These are phyloP conservation scores for Lagenaria siceraria DNA, from an alignment of 306 rosid genomes.

Conservation along the genomic window DNA sequence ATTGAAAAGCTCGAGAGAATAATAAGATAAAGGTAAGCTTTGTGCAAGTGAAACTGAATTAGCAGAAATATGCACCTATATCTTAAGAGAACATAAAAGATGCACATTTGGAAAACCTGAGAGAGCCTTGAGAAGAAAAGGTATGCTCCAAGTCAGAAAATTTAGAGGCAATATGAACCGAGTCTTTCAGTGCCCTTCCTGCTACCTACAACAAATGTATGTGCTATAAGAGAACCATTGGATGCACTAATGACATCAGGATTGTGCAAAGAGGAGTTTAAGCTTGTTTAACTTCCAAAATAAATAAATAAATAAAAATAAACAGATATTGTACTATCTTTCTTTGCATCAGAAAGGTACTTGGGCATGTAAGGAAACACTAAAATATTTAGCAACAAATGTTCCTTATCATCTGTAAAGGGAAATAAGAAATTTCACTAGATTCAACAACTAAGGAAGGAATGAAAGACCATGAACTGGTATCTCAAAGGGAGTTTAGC, in stretches of 20 bases:
- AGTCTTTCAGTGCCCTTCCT: slow-evolving; percentile 73
- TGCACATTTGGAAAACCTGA: slow-evolving; percentile 38
- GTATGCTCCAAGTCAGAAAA: slow-evolving; percentile 75
- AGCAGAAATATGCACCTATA: neutral
- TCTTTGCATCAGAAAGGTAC: neutral
- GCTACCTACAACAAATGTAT: slow-evolving; percentile 37
- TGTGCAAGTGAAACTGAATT: neutral
- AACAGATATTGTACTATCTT: neutral
- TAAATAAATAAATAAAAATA: no score
- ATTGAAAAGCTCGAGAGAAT: neutral
- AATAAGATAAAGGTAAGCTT: neutral
- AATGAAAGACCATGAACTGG: neutral
- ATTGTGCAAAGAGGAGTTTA: neutral
- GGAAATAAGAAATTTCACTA: neutral
- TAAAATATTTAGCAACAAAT: neutral
- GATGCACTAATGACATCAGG: neutral
- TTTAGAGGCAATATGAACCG: slow-evolving; percentile 52
- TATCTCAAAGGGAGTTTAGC: neutral
- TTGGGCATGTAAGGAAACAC: neutral
- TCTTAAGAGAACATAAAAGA: slow-evolving; percentile 8
- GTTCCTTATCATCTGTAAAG: neutral
- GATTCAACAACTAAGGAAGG: neutral
- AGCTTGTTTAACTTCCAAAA: neutral
- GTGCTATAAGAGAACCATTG: neutral
- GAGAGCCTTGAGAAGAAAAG: slow-evolving; percentile 51